phyloP scores from a whole-genome alignment of 2,329 filamentous ascomycete genomes.

The Eutypa lata region DNA sequence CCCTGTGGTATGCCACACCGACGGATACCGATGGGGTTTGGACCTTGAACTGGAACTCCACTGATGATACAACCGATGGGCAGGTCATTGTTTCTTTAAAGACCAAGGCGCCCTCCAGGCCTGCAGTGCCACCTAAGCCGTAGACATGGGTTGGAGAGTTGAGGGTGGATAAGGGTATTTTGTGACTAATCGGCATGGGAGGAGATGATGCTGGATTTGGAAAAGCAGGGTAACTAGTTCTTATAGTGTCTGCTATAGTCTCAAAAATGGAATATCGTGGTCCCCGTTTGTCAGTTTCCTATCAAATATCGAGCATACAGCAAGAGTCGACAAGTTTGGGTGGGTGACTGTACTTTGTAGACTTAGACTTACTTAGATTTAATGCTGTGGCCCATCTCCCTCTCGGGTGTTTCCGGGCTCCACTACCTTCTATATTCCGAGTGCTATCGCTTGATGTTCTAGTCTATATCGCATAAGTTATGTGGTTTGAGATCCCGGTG shows the following conservation, averaged over 20 bases:
- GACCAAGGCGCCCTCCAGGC: conserved; percentile 11
- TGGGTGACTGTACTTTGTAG: no score
- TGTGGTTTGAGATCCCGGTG: no score
- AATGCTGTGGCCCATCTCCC: no score
- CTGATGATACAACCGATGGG: conserved; percentile 4
- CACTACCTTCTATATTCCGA: no score
- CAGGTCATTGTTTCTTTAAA: conserved; percentile 17
- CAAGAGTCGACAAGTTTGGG: no score
- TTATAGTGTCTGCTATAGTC: not conserved
- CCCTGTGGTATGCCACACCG: conserved; percentile 20
- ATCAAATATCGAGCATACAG: not conserved
- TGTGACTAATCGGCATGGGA: not conserved
- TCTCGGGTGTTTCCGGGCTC: no score
- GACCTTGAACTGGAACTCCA: conserved; percentile 22
- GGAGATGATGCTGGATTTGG: not conserved
- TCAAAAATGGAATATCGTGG: not conserved
- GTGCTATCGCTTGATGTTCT: no score
- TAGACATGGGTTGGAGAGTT: not conserved
- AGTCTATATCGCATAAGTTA: no score
- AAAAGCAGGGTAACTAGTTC: not conserved
- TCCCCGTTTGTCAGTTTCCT: not conserved
- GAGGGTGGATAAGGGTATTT: not conserved
- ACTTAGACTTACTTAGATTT: no score
- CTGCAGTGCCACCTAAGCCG: not conserved
- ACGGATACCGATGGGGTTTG: conserved; percentile 13